A percentile compares a stretch with the other conserved stretches of the same genome.
These are phyloP conservation scores for Eleusine indica DNA, from an alignment of 176 grass and related monocot species.

Conservation along the genomic window DNA sequence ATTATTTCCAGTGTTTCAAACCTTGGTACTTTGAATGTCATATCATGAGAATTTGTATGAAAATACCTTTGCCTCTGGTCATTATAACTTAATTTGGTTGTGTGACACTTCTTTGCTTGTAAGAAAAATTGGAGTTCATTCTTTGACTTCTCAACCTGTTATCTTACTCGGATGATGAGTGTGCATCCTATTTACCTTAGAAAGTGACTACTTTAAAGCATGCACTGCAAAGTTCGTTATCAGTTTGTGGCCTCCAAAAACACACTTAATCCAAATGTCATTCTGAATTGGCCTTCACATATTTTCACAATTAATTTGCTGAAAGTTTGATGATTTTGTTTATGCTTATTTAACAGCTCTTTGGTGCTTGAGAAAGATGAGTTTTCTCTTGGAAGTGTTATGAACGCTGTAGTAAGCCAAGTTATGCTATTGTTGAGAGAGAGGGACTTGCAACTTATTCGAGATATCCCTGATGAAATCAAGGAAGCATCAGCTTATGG, in stretches of 20 bases:
- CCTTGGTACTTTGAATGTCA: neutral
- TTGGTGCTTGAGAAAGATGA: slow-evolving; percentile 83
- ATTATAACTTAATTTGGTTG: slow-evolving; percentile 26
- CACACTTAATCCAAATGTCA: neutral
- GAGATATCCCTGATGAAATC: slow-evolving; percentile 97
- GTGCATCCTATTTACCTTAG: neutral
- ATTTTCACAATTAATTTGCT: slow-evolving; percentile 22
- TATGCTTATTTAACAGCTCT: slow-evolving; percentile 59
- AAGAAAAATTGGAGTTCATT: neutral
- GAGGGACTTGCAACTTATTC: slow-evolving; percentile 86
- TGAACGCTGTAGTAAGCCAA: slow-evolving; percentile 96
- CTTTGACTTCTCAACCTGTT: neutral
- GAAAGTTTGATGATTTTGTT: slow-evolving; percentile 27
- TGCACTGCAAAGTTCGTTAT: neutral
- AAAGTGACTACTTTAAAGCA: slow-evolving; percentile 12
- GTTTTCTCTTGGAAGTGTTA: slow-evolving; percentile 79
- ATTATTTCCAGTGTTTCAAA: slow-evolving; percentile 1
- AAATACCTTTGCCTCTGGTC: slow-evolving; percentile 11
- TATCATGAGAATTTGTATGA: slow-evolving; percentile 12
- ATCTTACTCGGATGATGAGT: slow-evolving; percentile 11
- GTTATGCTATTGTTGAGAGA: slow-evolving; percentile 92
- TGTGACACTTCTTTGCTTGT: slow-evolving; percentile 22
- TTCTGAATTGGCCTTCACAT: slow-evolving; percentile 6
- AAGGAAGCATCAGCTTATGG: slow-evolving; percentile 75
- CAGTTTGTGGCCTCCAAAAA: slow-evolving; percentile 8